A percentile compares a stretch with the other conserved stretches of the same genome.
Conservation (phyloP, 192 early-diverging fungal genomes). For the Oehlia diaphana region DNA sequence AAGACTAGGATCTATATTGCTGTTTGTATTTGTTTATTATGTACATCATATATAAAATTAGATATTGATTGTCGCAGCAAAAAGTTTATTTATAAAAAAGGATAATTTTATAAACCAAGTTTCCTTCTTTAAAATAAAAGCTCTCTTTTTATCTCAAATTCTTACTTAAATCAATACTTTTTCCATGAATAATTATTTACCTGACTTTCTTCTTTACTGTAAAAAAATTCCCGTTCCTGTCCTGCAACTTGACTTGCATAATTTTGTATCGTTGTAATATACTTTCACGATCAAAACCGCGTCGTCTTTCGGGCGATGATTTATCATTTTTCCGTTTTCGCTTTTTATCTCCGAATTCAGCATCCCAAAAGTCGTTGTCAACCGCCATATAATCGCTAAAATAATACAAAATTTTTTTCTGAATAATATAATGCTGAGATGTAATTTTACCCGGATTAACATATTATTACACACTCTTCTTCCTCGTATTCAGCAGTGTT, state of each 20-base stretch:
- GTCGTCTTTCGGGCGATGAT: conserved; percentile 40
- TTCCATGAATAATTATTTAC: conserved; percentile 34
- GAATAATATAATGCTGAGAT: not conserved
- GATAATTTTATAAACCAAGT: too few relatives aligned
- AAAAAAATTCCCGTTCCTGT: conserved; percentile 81
- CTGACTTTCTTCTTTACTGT: conserved; percentile 83
- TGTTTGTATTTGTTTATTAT: conserved; percentile 18
- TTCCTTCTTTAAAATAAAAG: too few relatives aligned
- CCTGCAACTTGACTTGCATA: conserved; percentile 85
- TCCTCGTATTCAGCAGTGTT: conserved; percentile 77
- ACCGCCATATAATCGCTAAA: conserved; percentile 74
- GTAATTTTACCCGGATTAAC: not conserved
- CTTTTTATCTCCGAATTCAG: conserved; percentile 51
- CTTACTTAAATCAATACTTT: too few relatives aligned
- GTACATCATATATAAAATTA: not conserved
- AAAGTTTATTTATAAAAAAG: too few relatives aligned
- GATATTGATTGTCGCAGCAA: too few relatives aligned
- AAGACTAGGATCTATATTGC: conserved; percentile 77
- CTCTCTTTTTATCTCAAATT: too few relatives aligned
- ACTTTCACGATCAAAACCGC: conserved; percentile 56
- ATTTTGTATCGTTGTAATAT: conserved; percentile 82
- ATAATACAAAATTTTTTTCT: conserved; percentile 5
- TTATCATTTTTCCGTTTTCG: conserved; percentile 45
- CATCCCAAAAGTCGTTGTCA: conserved; percentile 86
- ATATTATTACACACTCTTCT: conserved; percentile 60